phyloP scores from a whole-genome alignment of 2,329 filamentous ascomycete species.

The Exophiala calicioides region DNA sequence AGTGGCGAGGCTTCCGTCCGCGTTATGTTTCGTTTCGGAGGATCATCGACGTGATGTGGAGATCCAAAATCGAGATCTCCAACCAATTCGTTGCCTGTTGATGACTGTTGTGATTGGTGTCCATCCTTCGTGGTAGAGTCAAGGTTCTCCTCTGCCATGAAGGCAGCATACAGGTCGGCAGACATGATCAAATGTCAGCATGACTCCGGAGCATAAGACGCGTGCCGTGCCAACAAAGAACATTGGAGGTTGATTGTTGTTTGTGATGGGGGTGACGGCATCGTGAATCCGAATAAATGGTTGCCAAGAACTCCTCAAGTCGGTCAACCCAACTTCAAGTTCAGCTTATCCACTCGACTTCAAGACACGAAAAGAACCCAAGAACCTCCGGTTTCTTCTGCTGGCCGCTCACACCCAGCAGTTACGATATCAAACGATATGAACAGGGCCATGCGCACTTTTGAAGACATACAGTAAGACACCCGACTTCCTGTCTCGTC shows the following conservation, averaged over 20 bases:
- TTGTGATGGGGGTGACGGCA: too few relatives aligned
- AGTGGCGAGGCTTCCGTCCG: constrained; percentile 8
- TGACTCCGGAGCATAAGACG: neutral
- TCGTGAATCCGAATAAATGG: too few relatives aligned
- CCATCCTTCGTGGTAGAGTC: neutral
- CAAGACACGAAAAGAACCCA: too few relatives aligned
- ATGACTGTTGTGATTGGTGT: neutral
- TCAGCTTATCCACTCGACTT: too few relatives aligned
- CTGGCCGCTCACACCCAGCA: too few relatives aligned
- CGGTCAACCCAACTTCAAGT: too few relatives aligned
- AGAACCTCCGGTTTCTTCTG: too few relatives aligned
- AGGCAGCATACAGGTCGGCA: constrained; percentile 56
- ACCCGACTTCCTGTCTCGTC: neutral
- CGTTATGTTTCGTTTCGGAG: neutral
- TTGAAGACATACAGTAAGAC: constrained; percentile 58
- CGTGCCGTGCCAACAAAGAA: too few relatives aligned
- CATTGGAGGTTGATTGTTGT: too few relatives aligned
- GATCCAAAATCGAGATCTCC: neutral
- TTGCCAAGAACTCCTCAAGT: too few relatives aligned
- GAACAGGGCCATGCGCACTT: constrained; percentile 57
- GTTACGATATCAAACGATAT: too few relatives aligned
- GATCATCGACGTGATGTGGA: neutral
- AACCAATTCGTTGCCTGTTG: too few relatives aligned
- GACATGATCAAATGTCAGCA: constrained; percentile 46
- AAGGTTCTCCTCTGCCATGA: constrained; percentile 35